phyloP scores from a whole-genome alignment of 345 rosid genomes.

The Gossypium thurberi region DNA sequence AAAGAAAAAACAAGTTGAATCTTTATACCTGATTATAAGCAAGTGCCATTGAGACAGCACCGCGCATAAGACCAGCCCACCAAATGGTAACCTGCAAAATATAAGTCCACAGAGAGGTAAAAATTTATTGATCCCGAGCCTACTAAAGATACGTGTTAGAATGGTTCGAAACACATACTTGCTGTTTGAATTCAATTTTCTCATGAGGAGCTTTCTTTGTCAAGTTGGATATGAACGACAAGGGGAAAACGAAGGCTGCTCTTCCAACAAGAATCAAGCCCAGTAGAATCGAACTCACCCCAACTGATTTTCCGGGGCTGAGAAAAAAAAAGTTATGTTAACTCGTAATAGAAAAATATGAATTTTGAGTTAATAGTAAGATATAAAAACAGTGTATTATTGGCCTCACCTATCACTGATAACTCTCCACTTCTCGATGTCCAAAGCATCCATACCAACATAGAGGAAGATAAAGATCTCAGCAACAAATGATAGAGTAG shows the following conservation, averaged over 20 bases:
- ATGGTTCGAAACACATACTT: constrained; percentile 33
- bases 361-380: neutral
- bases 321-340: constrained; percentile 11
- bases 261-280: constrained; percentile 79
- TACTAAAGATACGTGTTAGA: neutral
- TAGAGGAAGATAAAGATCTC: constrained; percentile 96
- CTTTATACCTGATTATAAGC: constrained; percentile 80
- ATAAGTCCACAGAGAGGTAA: constrained; percentile 4
- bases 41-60: constrained; percentile 96
- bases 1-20: neutral
- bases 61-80: constrained; percentile 99
- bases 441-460: constrained; percentile 98
- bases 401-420: constrained; percentile 67
- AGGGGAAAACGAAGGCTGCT: constrained; percentile 83
- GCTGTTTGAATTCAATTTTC: constrained; percentile 58
- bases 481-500: constrained; percentile 79
- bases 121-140: neutral
- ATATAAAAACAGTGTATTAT: neutral
- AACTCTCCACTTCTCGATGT: constrained; percentile 82
- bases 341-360: neutral
- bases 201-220: constrained; percentile 55
- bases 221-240: constrained; percentile 81
- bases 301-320: constrained; percentile 77
- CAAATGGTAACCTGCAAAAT: constrained; percentile 65
- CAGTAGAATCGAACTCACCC: constrained; percentile 68